Percentiles rank a stretch among this genome's conserved stretches.
phyloP scores from a whole-genome alignment of 306 rosid species.

The Vigna reflexopilosa region DNA sequence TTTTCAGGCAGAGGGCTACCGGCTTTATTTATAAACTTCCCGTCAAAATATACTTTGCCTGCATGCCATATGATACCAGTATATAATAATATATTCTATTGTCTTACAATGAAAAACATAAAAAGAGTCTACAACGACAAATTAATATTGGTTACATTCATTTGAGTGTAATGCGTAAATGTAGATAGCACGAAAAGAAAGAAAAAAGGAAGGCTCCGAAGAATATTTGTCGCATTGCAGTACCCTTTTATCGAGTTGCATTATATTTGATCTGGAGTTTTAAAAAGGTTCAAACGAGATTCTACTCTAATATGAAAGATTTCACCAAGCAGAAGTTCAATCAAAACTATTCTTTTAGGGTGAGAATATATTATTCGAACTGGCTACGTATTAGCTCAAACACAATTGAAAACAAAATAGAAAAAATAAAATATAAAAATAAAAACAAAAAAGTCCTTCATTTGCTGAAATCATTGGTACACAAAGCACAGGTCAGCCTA shows the following conservation, averaged over 20 bases:
- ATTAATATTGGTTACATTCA: too few relatives aligned
- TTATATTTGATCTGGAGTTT: too few relatives aligned
- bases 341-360: not conserved
- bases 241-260: too few relatives aligned
- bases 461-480: not conserved
- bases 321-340: not conserved
- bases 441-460: not conserved
- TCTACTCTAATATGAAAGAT: too few relatives aligned
- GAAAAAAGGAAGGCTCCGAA: not conserved
- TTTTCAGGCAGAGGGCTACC: conserved; percentile 85
- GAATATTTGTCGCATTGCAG: not conserved
- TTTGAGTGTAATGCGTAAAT: not conserved
- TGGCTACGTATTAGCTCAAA: conserved; percentile 34
- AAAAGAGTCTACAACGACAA: not conserved
- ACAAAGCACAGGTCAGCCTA: too few relatives aligned
- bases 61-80: conserved; percentile 37
- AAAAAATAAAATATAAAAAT: not conserved
- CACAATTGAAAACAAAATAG: not conserved
- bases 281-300: too few relatives aligned
- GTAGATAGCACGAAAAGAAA: conserved; percentile 8
- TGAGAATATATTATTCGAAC: not conserved
- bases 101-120: conserved; percentile 6
- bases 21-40: conserved; percentile 79
- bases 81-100: not conserved
- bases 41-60: conserved; percentile 89